Base-by-base conservation (phyloP, 2,329 filamentous ascomycete genomes). In the Canariomyces notabilis region DNA sequence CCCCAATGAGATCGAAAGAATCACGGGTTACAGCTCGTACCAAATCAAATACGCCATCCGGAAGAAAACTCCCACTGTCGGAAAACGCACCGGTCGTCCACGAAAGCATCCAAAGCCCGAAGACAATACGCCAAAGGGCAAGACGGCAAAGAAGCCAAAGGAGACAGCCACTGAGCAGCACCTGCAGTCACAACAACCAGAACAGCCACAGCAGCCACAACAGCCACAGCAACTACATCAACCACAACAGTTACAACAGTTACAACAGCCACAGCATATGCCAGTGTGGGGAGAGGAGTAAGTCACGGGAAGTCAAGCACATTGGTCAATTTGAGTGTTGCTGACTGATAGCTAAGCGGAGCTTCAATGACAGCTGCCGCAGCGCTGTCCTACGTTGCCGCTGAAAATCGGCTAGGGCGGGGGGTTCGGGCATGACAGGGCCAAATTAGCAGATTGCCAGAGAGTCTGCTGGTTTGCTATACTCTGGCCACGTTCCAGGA, bases 41-140 rank as follows among this genome's bases (percentile, higher is more conserved):
- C 48, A 51, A 32, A 38, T 51, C 44, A 51, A 51, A 37, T 51
- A 51, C 20, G 48, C 48, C 19, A 33, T 51, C 18, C 47, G 47
- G 37, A 51, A 51, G 32, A 47, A 47, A 41, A 48, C 44, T 19
- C 40, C 48, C 3, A 51, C 48, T 6, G 22, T 51, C 3, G 48
- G 44, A 7, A 37, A 41, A 29, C 32, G 48, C 16, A 38, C 48
- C 20, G 48, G 48, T 0, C 39, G 48, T 18, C 48, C 44, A 2
- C 26, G 9, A 8, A 29, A 39, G 34, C n/a, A n/a, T n/a, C n/a
- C n/a, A n/a, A 50, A 49, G 26, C 26, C 16, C 4, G 42, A 19
- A 22, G 5, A 8, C 5, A 20, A 6, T 6, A 14, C 22, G 14
- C 29, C 6, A 6, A 46, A 37, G 42, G 23, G 22, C 16, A 23